Conservation (phyloP, 73 alveolate species). For the Strombidium stylifer region DNA sequence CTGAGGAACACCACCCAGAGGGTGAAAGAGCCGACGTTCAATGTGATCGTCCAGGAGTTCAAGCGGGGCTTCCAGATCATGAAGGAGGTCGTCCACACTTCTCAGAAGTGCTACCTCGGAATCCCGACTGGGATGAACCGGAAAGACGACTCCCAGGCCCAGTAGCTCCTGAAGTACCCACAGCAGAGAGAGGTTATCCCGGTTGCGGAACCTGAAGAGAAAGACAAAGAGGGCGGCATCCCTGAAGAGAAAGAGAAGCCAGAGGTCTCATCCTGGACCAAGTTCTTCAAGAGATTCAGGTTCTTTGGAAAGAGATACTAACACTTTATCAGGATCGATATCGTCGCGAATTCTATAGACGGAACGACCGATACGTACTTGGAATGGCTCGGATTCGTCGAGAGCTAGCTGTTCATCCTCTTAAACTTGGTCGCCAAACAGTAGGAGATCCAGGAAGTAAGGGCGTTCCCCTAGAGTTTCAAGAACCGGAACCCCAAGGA, state of each 20-base stretch:
- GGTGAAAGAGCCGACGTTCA: constrained; percentile 80
- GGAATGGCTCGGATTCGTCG: constrained; percentile 72
- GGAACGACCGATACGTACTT: constrained; percentile 33
- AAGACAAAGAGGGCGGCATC: no score
- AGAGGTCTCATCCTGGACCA: constrained; percentile 60
- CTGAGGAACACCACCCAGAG: constrained; percentile 87
- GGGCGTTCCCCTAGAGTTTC: constrained; percentile 19
- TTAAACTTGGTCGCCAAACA: constrained; percentile 18
- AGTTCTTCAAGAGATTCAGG: constrained; percentile 75
- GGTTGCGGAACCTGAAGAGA: no score
- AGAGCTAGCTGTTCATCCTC: constrained; percentile 32
- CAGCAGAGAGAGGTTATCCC: no score
- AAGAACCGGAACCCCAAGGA: constrained; percentile 13
- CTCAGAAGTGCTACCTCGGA: no score
- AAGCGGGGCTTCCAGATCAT: constrained; percentile 61
- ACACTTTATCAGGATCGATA: constrained; percentile 80
- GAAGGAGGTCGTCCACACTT: constrained; percentile 21
- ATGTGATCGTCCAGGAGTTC: constrained; percentile 81
- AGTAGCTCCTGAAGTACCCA: no score
- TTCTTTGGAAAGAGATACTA: constrained; percentile 76
- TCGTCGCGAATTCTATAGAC: constrained; percentile 57
- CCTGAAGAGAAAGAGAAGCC: no score
- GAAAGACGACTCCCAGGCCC: no score
- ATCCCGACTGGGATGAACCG: no score
- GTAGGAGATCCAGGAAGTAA: constrained; percentile 17